phyloP scores from a whole-genome alignment of 768 basidiomycete species.

The Roridomyces roridus region DNA sequence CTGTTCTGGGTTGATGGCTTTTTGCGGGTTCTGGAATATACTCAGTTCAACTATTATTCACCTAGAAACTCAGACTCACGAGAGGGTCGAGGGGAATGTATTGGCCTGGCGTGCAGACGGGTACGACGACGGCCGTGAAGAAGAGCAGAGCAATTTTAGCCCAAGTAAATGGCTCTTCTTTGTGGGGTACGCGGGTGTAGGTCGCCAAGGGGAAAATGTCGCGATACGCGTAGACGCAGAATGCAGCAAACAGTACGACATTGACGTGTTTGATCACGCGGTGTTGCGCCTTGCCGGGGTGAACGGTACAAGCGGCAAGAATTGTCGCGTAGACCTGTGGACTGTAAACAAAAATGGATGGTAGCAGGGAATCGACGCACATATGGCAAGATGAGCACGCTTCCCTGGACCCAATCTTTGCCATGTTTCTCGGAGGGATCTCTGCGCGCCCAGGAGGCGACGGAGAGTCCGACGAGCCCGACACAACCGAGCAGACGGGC shows the following conservation, averaged over 20 bases:
- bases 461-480: constrained; percentile 23
- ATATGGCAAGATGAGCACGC: not conserved
- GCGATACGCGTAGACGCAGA: constrained; percentile 56
- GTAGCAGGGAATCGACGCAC: not conserved
- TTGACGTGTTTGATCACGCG: constrained; percentile 32
- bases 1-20: constrained; percentile 49
- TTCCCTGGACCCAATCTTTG: not conserved
- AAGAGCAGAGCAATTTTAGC: constrained; percentile 30
- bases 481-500: constrained; percentile 25
- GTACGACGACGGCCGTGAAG: not conserved
- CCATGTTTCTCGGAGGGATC: not conserved
- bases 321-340: too few relatives aligned
- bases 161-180: constrained; percentile 56
- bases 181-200: constrained; percentile 49
- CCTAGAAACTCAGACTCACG: not conserved
- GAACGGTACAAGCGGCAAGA: too few relatives aligned
- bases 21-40: constrained; percentile 36
- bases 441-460: not conserved
- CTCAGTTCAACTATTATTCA: too few relatives aligned
- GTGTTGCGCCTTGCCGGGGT: not conserved
- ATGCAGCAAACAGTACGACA: constrained; percentile 36
- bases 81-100: constrained; percentile 47
- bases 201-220: constrained; percentile 66
- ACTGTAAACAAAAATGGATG: not conserved
- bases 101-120: constrained; percentile 40